Base-by-base conservation (phyloP, 257 asterid genomes). In the Lavandula angustifolia region DNA sequence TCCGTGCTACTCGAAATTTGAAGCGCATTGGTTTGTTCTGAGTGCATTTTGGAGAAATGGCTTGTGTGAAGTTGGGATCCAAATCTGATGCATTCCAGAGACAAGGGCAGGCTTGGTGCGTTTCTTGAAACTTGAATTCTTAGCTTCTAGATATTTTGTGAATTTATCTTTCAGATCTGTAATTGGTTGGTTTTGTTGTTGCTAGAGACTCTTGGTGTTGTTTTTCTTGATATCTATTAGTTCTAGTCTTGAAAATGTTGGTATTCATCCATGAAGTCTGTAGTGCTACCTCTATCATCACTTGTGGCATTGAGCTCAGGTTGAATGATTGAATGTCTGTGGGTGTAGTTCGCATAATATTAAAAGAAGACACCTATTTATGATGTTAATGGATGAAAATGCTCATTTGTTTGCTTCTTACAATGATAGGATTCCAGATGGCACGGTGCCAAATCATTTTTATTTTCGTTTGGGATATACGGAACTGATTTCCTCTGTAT, bases 61-160 rank as follows among this genome's bases (percentile, higher is more conserved):
- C 92, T 74, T 86, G 92, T 81, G 78, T 86, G 95, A 86, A 89
- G 78, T 66, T 89, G 82, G 95, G 96, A 74, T 89, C 96, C 55
- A 89, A 89, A 60, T 66, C 80, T 56, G 96, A 89, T 80, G 90
- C 95, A 34, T 86, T 89, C 47, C 85, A 84, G 76, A 82, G 85
- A 65, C 87, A 84, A 74, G 96, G 96, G 40, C 92, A 86, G 74
- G 90, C 95, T 50, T 88, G 96, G 96, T 88, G 14, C 62, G 32
- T 35, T 42, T 66, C 57, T 69, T 32, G 27, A 52, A 16, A 35
- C 41, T 52, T 40, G 57, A 34, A 1, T 62, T 13, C 6, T 43
- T 42, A n/a, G 9, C 13, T 47, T 31, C 5, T 27, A 13, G 5
- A 2, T 61, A 6, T 29, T 43, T n/a, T n/a, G 1, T 42, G 41